Base-by-base conservation (phyloP, 2,329 filamentous ascomycete species). In the Rhexocercosporidium sp. region DNA sequence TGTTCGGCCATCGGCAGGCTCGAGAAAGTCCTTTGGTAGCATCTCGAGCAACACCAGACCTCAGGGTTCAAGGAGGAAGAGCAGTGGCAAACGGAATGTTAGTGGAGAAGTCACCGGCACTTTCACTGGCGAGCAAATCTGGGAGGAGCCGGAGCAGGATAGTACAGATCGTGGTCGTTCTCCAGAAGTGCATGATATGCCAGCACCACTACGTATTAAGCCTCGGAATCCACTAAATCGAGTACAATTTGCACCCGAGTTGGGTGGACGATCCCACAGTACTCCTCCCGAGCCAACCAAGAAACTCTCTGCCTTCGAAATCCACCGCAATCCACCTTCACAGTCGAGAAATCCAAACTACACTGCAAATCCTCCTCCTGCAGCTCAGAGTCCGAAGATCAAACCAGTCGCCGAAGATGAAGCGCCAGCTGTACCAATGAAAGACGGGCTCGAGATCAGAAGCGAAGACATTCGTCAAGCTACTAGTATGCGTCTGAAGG, bases 401-500 rank as follows among this genome's bases (percentile, higher is more conserved):
- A 54, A 59, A 31, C 41, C 62, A 49, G 46, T 60, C 46, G 41
- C 59, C 71, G 64, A 71, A 27, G 53, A 71, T 12, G 47, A 62
- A 54, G 49, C 44, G 18, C 47, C 67, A 16, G 39, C 64, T 27
- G 72, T 74, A 34, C 71, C 77, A 25, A 76, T 80, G 71, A 94
- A 92, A 79, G 89, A 96, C 75, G 93, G 92, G 22, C 85, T 93
- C 70, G 94, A 97, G 79, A 88, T 97, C 70, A 88, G 94, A 72
- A 83, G 92, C 75, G 91, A 97, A 60, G 95, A 98, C 68, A 96
- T 98, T 71, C 89, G 93, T 67, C 88, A 92, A 72, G 95, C 95
- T 64, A 98, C 95, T 8, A 96, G 92, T 80, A 96, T 96, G 87
- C 91, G 85, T 77, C 83, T 96, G 71, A 94, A 89, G 78, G 93